Base-by-base conservation (phyloP, 116 monocot genomes). In the Cymodocea nodosa region DNA sequence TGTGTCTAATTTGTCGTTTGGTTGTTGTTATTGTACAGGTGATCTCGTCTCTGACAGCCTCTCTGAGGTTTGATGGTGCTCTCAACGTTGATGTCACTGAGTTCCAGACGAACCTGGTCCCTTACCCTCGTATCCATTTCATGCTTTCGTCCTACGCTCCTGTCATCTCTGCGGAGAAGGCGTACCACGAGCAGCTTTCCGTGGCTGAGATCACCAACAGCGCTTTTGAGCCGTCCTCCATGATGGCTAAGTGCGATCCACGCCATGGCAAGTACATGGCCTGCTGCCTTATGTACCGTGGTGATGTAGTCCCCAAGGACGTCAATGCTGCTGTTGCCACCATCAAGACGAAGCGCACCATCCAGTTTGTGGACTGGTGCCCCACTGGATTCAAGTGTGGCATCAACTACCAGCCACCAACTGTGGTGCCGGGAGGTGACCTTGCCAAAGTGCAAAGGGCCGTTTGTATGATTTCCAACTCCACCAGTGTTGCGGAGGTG, bases 241-340 rank as follows among this genome's bases (percentile, higher is more conserved):
- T 80, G 80, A 80, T 80, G 80, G 80, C 80, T 51, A 80, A 80
- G 76, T 80, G 80, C 34, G 80, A 80, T 52, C 80, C 80, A 2
- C 71, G 80, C 18, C 80, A 80, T 16, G 80, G 80, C 15, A 80
- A 80, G 76, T 80, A 80, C 76, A 76, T 80, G 80, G 80, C 80
- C 19, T 80, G 80, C 72, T 80, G 80, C 72, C 76, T 80, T 48
- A 80, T 80, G 80, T 80, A 80, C 68, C 68, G 80, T 8, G 76
- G 80, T 11, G 80, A 80, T 25, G 80, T 80, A 12, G 80, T 80
- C 4, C 80, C 80, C 52, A 80, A 80, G 69, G 80, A 80, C 16
- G 80, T 80, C 9, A 80, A 30, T 30, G 30, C 30, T 3, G 30
- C 30, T 1, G 30, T 30, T 30, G 30, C 30, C 30, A 30, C 30